Percentiles rank a stretch among this genome's conserved stretches.
Evolutionary conservation across 129 eudicot genomes (phyloP).

Genomic region (Logfia minima): DNA sequence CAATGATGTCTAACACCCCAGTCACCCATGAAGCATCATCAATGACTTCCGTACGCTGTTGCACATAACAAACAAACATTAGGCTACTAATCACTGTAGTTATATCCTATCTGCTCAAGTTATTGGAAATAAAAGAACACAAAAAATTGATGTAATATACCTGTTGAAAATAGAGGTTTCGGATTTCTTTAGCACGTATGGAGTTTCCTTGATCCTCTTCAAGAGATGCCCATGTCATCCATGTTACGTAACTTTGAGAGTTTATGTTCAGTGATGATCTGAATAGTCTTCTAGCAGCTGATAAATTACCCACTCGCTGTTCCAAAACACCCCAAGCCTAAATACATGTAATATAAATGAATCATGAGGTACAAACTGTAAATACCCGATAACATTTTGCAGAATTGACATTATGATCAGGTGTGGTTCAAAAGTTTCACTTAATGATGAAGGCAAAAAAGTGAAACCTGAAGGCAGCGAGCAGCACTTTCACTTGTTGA

Average conservation of each 20-base stretch:
- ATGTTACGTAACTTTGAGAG: constrained; percentile 91
- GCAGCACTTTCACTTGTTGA: constrained; percentile 86
- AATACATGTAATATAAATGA: background rate
- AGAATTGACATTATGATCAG: background rate
- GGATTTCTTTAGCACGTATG: constrained; percentile 92
- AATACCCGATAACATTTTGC: background rate
- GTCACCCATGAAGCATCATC: constrained; percentile 95
- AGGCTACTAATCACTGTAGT: background rate
- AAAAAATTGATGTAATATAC: constrained; percentile 31
- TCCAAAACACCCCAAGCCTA: constrained; percentile 99
- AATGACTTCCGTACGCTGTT: constrained; percentile 88
- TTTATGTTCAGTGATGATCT: constrained; percentile 83
- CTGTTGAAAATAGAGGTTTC: constrained; percentile 95
- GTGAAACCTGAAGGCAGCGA: constrained; percentile 88
- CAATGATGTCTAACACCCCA: constrained; percentile 90
- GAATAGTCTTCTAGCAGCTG: constrained; percentile 89
- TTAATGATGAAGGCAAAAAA: background rate
- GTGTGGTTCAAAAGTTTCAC: background rate
- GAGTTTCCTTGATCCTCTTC: constrained; percentile 96
- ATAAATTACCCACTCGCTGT: constrained; percentile 78
- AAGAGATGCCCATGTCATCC: constrained; percentile 98
- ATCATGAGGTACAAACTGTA: background rate
- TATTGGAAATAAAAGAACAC: background rate
- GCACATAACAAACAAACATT: constrained; percentile 23
- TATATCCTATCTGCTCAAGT: background rate